Conservation (phyloP, 1,139 yeast genomes). For the Diutina rugosa region DNA sequence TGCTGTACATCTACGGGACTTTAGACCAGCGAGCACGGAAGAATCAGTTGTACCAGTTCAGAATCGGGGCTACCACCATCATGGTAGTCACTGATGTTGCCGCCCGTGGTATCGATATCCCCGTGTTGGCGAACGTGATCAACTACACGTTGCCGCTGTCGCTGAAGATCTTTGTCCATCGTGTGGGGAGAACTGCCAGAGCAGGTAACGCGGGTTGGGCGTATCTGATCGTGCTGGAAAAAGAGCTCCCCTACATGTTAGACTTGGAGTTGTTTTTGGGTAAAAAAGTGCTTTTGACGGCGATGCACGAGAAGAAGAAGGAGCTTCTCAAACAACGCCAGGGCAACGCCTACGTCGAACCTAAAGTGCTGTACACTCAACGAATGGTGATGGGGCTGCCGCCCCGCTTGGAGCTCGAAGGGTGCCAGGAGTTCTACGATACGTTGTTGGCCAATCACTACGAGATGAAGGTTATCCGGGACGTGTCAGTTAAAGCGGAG, state of each 20-base stretch:
- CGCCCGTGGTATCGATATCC: constrained; percentile 87
- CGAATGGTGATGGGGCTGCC: constrained; percentile 74
- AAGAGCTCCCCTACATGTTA: constrained; percentile 78
- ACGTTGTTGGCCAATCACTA: constrained; percentile 49
- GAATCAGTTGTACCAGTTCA: constrained; percentile 51
- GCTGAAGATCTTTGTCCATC: constrained; percentile 22
- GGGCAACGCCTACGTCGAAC: constrained; percentile 27
- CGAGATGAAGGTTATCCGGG: constrained; percentile 52
- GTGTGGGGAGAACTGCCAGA: constrained; percentile 10
- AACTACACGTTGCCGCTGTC: constrained; percentile 90
- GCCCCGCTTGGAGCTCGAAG: constrained; percentile 65
- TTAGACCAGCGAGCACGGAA: constrained; percentile 58
- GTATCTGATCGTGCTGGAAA: constrained; percentile 73
- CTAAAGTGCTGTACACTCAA: constrained; percentile 58
- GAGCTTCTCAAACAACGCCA: constrained; percentile 34
- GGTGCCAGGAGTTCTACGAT: constrained; percentile 59
- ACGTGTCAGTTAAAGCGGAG: constrained; percentile 80
- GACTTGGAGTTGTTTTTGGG: constrained; percentile 90
- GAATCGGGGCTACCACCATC: constrained; percentile 34
- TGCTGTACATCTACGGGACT: constrained; percentile 72
- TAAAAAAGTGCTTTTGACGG: constrained; percentile 57
- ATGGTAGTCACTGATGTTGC: constrained; percentile 80
- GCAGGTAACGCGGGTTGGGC: constrained; percentile 99
- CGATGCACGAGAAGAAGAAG: constrained; percentile 53
- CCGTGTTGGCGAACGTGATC: constrained; percentile 79